Base-by-base conservation (phyloP, 768 basidiomycete species). In the Fibroporia radiculosa region DNA sequence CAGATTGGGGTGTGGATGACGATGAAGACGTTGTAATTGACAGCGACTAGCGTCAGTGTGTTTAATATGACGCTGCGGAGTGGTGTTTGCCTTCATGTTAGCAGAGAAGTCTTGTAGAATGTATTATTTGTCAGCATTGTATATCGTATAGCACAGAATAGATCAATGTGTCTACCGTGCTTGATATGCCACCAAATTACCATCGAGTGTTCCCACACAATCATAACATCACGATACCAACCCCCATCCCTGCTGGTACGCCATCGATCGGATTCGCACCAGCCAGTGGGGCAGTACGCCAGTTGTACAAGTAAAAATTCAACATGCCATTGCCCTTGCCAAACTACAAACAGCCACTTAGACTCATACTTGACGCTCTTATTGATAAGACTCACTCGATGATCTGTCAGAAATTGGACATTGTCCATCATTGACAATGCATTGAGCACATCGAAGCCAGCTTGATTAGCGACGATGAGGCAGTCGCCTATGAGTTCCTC, bases 401-500 rank as follows among this genome's bases (percentile, higher is more conserved):
- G 74, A 43, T 93, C 88, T 25, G 77, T 68, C 42, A 99, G 61
- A 63, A 99, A 81, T 36, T 74, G 60, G 44, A 78, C 72, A 62
- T 97, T 99, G 62, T 99, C 96, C 85, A 97, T 92, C 52, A 96
- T 62, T 13, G 93, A 93, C 57, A 98, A 64, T 1, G 88, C 89
- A 62, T 99, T 99, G 65, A 98, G 82, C 12, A 99, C 96, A 59
- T 99, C 96, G 56, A 99, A 97, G 31, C 82, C 81, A 37, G 86
- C 85, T 43, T 81, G 74, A 46, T 84, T 77, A 1, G 93, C 93
- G 41, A 93, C 63, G 48, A 85, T 70, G 49, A 97, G 59, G 1
- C 90, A 83, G 62, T 98, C 95, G 7, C 73, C 73, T 20, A 95
- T 71, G 40, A 99, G 68, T 6, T 72, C 71, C 42, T 74, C 67